phyloP scores from a whole-genome alignment of 768 basidiomycete genomes.

The Boletus sp. region DNA sequence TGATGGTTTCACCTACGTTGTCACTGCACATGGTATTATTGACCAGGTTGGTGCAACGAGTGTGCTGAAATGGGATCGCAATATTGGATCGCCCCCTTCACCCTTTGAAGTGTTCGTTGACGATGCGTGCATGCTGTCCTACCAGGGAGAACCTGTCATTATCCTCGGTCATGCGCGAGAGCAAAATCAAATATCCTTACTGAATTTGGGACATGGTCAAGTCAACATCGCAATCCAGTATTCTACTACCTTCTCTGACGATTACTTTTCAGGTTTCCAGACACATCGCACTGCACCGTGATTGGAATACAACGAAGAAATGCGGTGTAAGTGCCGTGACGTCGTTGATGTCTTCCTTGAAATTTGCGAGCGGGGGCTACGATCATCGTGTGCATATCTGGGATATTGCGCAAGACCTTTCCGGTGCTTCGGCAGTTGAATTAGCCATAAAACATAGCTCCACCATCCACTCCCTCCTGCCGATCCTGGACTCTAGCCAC shows the following conservation, averaged over 20 bases:
- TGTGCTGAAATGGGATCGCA: constrained; percentile 14
- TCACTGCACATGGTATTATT: constrained; percentile 42
- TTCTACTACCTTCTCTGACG: constrained; percentile 1
- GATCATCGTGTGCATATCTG: constrained; percentile 50
- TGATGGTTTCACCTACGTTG: constrained; percentile 19
- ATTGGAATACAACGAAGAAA: constrained; percentile 37
- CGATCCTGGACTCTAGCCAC: constrained; percentile 43
- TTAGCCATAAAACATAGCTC: constrained; percentile 44
- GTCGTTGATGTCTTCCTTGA: constrained; percentile 38
- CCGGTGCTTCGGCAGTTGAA: constrained; percentile 29
- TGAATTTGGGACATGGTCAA: constrained; percentile 14
- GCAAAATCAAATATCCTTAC: constrained; percentile 32
- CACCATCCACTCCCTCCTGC: constrained; percentile 42
- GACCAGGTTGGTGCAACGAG: constrained; percentile 26
- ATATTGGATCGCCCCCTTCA: constrained; percentile 20
- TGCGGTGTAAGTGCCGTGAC: constrained; percentile 43
- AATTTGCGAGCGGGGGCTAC: constrained; percentile 50
- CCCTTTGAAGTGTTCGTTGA: constrained; percentile 37
- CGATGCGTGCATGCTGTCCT: constrained; percentile 40
- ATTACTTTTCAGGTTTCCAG: constrained; percentile 4
- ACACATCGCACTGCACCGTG: constrained; percentile 20
- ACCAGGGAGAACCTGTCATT: constrained; percentile 24
- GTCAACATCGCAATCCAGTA: constrained; percentile 20
- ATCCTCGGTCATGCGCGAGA: constrained; percentile 42
- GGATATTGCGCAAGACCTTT: constrained; percentile 37